Evolutionary conservation across 495 filamentous ascomycete species (phyloP).

Genomic region (Cryomyces minteri): DNA sequence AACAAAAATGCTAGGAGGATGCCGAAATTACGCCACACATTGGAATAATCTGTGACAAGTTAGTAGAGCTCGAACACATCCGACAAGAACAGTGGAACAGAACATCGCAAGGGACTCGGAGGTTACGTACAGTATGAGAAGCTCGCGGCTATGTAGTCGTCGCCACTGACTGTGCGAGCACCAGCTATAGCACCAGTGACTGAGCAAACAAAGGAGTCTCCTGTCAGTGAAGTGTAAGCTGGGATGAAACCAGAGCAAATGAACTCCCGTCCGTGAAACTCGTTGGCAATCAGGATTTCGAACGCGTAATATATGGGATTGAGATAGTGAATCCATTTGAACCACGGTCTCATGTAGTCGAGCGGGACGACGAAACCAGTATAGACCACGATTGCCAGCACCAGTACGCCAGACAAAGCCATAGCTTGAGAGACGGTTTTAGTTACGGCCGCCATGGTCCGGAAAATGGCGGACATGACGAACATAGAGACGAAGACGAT

Average conservation of each 20-base stretch:
- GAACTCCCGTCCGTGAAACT: slow-evolving; percentile 17
- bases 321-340: slow-evolving; percentile 26
- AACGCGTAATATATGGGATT: slow-evolving; percentile 25
- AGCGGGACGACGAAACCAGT: slow-evolving; percentile 21
- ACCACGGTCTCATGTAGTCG: slow-evolving; percentile 30
- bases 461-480: slow-evolving; percentile 34
- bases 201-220: slow-evolving; percentile 4
- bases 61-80: not conserved
- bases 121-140: slow-evolving; percentile 8
- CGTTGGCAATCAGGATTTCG: slow-evolving; percentile 25
- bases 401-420: slow-evolving; percentile 28
- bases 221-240: slow-evolving; percentile 1
- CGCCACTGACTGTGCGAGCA: slow-evolving; percentile 6
- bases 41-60: not conserved
- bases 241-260: slow-evolving; percentile 1
- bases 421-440: slow-evolving; percentile 31
- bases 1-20: slow-evolving; percentile 11
- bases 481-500: slow-evolving; percentile 34
- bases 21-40: slow-evolving; percentile 13
- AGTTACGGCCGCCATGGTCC: slow-evolving; percentile 27
- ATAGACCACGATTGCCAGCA: no score
- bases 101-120: no score
- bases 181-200: slow-evolving; percentile 2
- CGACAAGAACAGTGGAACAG: no score
- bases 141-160: slow-evolving; percentile 4